These are phyloP conservation scores for Cladosporium sp. DNA, from an alignment of 2,329 filamentous ascomycete genomes.

Conservation along the genomic window DNA sequence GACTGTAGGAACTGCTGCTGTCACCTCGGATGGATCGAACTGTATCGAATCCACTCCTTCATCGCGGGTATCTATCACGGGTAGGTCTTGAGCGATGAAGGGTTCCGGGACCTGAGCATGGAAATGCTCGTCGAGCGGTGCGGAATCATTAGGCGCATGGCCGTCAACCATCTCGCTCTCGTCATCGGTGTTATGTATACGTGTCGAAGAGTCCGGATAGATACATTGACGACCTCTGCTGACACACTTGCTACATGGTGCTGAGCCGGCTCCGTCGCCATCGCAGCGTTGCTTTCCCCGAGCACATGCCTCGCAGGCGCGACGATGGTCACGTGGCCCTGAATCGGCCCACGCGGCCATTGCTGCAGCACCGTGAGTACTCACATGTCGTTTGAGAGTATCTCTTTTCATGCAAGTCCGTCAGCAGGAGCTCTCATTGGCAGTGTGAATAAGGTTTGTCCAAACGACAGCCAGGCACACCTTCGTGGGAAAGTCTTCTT, in stretches of 20 bases:
- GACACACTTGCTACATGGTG: background rate
- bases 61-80: background rate
- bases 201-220: background rate
- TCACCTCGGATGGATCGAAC: background rate
- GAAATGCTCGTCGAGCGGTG: background rate
- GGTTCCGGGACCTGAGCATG: background rate
- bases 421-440: background rate
- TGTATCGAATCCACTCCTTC: background rate
- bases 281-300: background rate
- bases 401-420: background rate
- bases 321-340: background rate
- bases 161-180: background rate
- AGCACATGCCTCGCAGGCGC: background rate
- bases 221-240: background rate
- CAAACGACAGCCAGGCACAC: background rate
- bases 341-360: background rate
- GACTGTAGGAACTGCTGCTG: background rate
- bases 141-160: background rate
- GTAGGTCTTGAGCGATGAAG: background rate
- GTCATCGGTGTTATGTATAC: background rate
- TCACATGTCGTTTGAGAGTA: background rate
- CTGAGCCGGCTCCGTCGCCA: background rate
- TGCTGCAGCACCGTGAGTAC: background rate
- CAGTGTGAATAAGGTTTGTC: background rate
- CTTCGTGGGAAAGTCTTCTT: background rate